Percentiles rank a stretch among this genome's conserved stretches.
These are phyloP conservation scores for Mycena pura DNA, from an alignment of 768 basidiomycete genomes.

Conservation along the genomic window DNA sequence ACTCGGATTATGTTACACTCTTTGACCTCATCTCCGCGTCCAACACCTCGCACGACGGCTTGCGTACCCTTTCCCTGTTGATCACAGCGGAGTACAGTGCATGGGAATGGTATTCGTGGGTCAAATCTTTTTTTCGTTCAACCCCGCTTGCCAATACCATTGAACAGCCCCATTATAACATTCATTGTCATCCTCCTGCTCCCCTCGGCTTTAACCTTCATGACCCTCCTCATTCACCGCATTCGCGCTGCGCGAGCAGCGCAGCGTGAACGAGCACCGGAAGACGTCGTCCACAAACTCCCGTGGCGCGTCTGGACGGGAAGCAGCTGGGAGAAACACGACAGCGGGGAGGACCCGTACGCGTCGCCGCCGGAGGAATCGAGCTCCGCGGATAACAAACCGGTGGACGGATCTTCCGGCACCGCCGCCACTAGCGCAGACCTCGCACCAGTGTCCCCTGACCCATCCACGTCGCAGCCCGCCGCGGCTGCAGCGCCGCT, in stretches of 20 bases:
- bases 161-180: slow-evolving; percentile 87
- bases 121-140: slow-evolving; percentile 33
- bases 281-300: slow-evolving; percentile 76
- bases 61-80: slow-evolving; percentile 76
- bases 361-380: slow-evolving; percentile 35
- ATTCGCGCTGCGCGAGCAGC: slow-evolving; percentile 84
- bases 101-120: slow-evolving; percentile 94
- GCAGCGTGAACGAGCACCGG: slow-evolving; percentile 83
- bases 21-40: slow-evolving; percentile 72
- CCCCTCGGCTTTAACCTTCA: slow-evolving; percentile 86
- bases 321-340: slow-evolving; percentile 80
- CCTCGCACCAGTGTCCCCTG: slow-evolving; percentile 19
- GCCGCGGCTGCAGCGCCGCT: slow-evolving; percentile 42
- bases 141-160: too few species aligned
- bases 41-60: slow-evolving; percentile 80
- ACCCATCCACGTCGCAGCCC: slow-evolving; percentile 51
- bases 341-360: slow-evolving; percentile 45
- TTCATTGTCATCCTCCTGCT: slow-evolving; percentile 89
- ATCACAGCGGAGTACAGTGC: slow-evolving; percentile 82
- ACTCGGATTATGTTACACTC: slow-evolving; percentile 78
- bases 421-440: background rate
- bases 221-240: slow-evolving; percentile 88
- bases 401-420: slow-evolving; percentile 40
- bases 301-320: slow-evolving; percentile 88
- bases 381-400: slow-evolving; percentile 23